Conservation (phyloP, 148 eudicot genomes). For the Spergularia bocconei region DNA sequence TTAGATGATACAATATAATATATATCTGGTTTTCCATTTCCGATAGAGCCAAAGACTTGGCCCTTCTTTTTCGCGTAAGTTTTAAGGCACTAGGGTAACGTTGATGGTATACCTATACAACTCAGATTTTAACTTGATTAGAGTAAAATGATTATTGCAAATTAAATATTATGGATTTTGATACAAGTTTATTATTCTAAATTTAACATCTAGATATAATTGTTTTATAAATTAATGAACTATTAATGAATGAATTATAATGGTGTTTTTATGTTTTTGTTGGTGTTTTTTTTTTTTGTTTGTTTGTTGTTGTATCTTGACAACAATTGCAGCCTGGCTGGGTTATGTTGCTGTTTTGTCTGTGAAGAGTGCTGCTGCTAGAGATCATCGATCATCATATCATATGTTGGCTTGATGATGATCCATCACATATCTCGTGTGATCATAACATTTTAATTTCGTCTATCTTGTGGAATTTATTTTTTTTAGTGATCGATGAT, state of each 20-base stretch:
- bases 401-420: background rate
- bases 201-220: too few relatives aligned
- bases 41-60: too few relatives aligned
- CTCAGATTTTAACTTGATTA: too few relatives aligned
- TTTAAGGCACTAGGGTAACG: too few relatives aligned
- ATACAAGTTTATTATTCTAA: too few relatives aligned
- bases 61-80: too few relatives aligned
- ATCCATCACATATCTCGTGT: background rate
- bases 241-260: background rate
- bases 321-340: conserved; percentile 33
- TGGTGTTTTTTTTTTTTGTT: background rate
- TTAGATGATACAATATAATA: too few relatives aligned
- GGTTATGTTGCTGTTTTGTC: conserved; percentile 36
- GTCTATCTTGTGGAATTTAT: background rate
- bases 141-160: too few relatives aligned
- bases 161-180: too few relatives aligned
- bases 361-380: conserved; percentile 35
- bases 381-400: background rate
- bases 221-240: too few relatives aligned
- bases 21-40: too few relatives aligned
- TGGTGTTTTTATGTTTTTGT: background rate
- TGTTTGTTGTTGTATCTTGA: background rate
- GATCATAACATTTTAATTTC: background rate
- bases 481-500: background rate
- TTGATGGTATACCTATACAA: too few relatives aligned